Evolutionary conservation across 768 basidiomycete species (phyloP), one percentile per base, ranked within the genome.

Genomic region (Rhizopogon vulgaris): DNA sequence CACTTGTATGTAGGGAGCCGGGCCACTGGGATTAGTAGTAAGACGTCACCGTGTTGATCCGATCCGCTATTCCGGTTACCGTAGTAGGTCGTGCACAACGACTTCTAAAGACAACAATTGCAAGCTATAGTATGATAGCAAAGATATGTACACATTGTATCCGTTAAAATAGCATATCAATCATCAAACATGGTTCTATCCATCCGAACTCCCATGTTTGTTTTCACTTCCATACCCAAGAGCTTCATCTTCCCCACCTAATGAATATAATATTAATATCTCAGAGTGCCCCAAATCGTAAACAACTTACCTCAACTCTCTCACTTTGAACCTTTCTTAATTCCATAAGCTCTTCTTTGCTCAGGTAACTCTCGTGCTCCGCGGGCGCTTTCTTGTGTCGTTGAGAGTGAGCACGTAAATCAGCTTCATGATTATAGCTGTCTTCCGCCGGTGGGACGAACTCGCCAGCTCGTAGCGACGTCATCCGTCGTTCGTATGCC

Each of bases 141-240:
- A 28, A 52, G 8, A 22, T 22, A 22, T 38, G 24, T 53, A 37
- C 27, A 37, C 17, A 43, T 18, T 25, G n/a, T 41, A 11, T 17
- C 17, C 7, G 14, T 15, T 7, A 3, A 6, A 22, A 50, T 10
- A 39, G 37, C 17, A 4, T 34, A 40, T 57, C 58, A 67, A 36
- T 58, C 80, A 24, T 84, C 82, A 57, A 85, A 79, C 69, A 74
- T 64, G 7, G 74, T 76, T 15, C 83, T 83, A 58, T 93, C 90
- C 90, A 93, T 93, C 47, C 90, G 74, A 39, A 93, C 89, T 39
- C 90, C 90, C 77, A 90, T 82, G 58, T 75, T 90, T 63, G 85
- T 80, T 60, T 87, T 89, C 50, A 93, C 75, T 15, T 92, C 89
- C 86, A 93, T 88, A 1, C 90, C 90, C n/a, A 93, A 67, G 28